Conservation (phyloP, 306 rosid species). For the Trichosanthes cucumerina region DNA sequence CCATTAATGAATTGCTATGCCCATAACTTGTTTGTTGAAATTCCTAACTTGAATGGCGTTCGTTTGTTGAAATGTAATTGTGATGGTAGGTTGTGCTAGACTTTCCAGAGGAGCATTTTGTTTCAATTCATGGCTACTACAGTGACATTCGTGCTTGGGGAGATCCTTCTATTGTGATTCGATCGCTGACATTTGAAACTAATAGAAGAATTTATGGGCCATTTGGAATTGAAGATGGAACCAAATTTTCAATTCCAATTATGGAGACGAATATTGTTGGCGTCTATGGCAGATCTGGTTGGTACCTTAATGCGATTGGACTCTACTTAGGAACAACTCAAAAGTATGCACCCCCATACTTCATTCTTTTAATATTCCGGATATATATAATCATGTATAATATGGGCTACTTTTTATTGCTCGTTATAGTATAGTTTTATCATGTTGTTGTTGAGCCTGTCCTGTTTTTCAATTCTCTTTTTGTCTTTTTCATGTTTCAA, state of each 20-base stretch:
- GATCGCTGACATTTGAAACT: not conserved
- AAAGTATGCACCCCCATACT: not conserved
- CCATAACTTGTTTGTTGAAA: not conserved
- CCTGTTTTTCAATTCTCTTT: not conserved
- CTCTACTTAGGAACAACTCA: not conserved
- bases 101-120: not conserved
- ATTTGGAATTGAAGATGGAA: not conserved
- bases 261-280: not conserved
- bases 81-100: not conserved
- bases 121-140: not conserved
- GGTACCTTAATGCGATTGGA: not conserved
- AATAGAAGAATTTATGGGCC: constrained; percentile 4
- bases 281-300: not conserved
- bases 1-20: not conserved
- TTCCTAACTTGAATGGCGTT: not conserved
- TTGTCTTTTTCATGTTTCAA: not conserved
- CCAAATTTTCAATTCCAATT: not conserved
- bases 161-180: not conserved
- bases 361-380: not conserved
- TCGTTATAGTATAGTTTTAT: not conserved
- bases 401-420: not conserved
- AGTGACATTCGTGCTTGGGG: not conserved
- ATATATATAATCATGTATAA: not conserved
- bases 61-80: not conserved
- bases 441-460: not conserved